Conservation (phyloP, 371 early-diverging fungal species). For the Rhizopus delemar region DNA sequence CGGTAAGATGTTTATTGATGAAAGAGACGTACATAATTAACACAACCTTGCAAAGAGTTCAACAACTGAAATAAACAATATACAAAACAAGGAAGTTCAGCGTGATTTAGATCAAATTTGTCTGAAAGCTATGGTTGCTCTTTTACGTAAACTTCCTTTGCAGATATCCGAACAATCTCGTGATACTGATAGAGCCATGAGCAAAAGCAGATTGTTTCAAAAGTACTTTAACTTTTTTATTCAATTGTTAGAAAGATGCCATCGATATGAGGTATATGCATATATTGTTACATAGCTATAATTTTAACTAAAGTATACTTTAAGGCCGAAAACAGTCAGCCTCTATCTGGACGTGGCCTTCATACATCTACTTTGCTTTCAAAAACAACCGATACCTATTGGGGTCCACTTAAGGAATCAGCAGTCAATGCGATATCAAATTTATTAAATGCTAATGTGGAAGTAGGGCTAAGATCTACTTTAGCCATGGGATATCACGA, state of each 20-base stretch:
- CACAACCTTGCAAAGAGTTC: slow-evolving; percentile 3
- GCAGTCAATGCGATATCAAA: slow-evolving; percentile 85
- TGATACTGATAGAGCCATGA: slow-evolving; percentile 60
- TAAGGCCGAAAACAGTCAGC: not conserved
- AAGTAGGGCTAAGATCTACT: slow-evolving; percentile 82
- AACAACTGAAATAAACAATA: not conserved
- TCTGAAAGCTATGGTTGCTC: slow-evolving; percentile 76
- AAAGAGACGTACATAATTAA: no score
- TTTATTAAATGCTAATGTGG: slow-evolving; percentile 87
- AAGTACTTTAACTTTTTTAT: slow-evolving; percentile 85
- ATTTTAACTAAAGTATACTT: no score
- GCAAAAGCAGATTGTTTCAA: slow-evolving; percentile 74
- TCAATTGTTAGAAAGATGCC: slow-evolving; percentile 80
- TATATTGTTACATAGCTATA: not conserved
- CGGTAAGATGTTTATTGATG: slow-evolving; percentile 29
- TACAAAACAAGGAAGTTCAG: slow-evolving; percentile 60
- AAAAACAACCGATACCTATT: slow-evolving; percentile 32
- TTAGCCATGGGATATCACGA: slow-evolving; percentile 90
- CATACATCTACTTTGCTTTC: not conserved
- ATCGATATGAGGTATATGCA: slow-evolving; percentile 48
- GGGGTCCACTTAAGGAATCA: slow-evolving; percentile 72
- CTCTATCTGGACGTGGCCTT: not conserved
- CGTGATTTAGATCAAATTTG: slow-evolving; percentile 80
- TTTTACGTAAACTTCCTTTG: slow-evolving; percentile 78
- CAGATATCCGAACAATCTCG: slow-evolving; percentile 65